Conservation (phyloP, 2,329 filamentous ascomycete genomes). For the Metarhizium guizhouense region DNA sequence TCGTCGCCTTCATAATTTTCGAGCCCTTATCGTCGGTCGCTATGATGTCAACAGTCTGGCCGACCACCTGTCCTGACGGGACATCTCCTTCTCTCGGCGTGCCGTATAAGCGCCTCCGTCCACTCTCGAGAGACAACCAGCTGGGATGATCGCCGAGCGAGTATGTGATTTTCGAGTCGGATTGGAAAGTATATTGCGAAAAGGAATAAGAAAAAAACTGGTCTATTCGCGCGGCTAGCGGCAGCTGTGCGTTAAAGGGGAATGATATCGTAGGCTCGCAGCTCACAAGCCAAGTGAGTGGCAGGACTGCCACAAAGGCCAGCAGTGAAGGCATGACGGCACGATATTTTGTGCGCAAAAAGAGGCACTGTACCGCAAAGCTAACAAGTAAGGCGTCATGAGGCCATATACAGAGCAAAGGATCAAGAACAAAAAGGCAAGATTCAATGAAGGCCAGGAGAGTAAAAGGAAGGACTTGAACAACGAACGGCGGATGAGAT, state of each 20-base stretch:
- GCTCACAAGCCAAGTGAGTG: constrained; percentile 20
- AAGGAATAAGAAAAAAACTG: constrained; percentile 63
- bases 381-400: background rate
- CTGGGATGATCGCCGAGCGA: constrained; percentile 53
- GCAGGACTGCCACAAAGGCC: constrained; percentile 17
- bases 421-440: background rate
- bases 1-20: constrained; percentile 53
- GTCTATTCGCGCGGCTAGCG: constrained; percentile 63
- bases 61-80: constrained; percentile 42
- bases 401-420: constrained; percentile 3
- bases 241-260: constrained; percentile 77
- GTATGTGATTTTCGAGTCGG: constrained; percentile 56
- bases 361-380: background rate
- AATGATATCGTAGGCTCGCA: constrained; percentile 44
- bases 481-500: constrained; percentile 6
- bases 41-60: constrained; percentile 54
- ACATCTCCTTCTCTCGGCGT: constrained; percentile 51
- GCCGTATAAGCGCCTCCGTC: constrained; percentile 58
- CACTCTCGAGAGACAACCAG: constrained; percentile 67
- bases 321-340: constrained; percentile 20
- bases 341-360: background rate
- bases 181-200: constrained; percentile 64
- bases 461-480: background rate
- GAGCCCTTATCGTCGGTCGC: constrained; percentile 60
- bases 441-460: background rate